Percentiles rank a stretch among this genome's conserved stretches.
Conservation (phyloP, 2,329 filamentous ascomycete genomes). For the Ustilaginoidea virens region DNA sequence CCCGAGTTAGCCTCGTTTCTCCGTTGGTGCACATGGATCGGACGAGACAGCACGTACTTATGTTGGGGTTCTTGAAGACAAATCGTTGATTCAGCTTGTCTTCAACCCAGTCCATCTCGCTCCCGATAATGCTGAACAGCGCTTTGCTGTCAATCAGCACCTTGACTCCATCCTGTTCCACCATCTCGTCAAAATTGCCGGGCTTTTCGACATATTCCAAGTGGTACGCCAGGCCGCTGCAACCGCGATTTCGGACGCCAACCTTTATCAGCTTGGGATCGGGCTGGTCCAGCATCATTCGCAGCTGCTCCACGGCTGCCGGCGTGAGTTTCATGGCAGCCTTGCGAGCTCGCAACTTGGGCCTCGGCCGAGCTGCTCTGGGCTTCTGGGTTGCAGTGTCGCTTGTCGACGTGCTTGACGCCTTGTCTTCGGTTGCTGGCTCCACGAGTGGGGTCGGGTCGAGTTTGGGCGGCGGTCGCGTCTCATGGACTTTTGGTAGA, state of each 20-base stretch:
- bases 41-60: conserved; percentile 53
- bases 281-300: conserved; percentile 63
- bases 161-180: conserved; percentile 92
- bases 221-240: conserved; percentile 85
- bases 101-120: conserved; percentile 98
- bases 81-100: conserved; percentile 88
- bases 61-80: conserved; percentile 93
- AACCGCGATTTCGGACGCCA: conserved; percentile 85
- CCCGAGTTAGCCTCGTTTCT: conserved; percentile 14
- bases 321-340: conserved; percentile 80
- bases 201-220: conserved; percentile 91
- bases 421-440: conserved; percentile 2
- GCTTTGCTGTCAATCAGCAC: conserved; percentile 96
- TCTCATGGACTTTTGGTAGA: conserved; percentile 36
- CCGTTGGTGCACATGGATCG: not conserved
- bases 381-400: conserved; percentile 55
- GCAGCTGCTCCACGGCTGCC: conserved; percentile 64
- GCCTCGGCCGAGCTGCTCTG: conserved; percentile 27
- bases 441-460: conserved; percentile 8
- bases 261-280: conserved; percentile 88
- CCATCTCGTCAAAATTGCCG: conserved; percentile 73
- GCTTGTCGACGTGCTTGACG: conserved; percentile 17
- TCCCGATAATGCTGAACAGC: conserved; percentile 93
- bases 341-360: conserved; percentile 51
- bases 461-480: conserved; percentile 24